phyloP scores from a whole-genome alignment of 148 eudicot species.

The Arctostaphylos glauca region DNA sequence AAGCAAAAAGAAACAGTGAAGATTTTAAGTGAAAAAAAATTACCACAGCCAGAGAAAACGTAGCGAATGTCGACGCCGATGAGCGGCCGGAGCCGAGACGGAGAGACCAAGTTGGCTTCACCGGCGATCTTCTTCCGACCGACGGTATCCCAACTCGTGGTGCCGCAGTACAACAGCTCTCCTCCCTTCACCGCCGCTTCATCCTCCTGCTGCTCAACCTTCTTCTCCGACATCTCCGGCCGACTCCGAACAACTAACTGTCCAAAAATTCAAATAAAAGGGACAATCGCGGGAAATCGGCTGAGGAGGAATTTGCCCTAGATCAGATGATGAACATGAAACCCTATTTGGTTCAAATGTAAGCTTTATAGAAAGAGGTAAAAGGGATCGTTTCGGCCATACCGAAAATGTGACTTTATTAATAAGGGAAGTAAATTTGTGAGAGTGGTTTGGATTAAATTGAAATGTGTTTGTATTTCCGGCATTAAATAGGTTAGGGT shows the following conservation, averaged over 20 bases:
- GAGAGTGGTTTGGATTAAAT: not conserved
- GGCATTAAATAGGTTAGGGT: too few species aligned
- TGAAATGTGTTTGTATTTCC: too few species aligned
- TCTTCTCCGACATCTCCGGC: conserved; percentile 55
- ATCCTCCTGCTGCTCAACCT: conserved; percentile 39
- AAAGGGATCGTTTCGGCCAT: conserved; percentile 3
- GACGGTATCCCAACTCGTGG: conserved; percentile 80
- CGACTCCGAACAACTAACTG: conserved; percentile 21
- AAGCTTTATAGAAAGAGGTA: not conserved
- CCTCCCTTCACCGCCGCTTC: conserved; percentile 55
- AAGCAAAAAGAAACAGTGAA: conserved; percentile 1
- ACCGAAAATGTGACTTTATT: conserved; percentile 21
- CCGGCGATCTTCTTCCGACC: conserved; percentile 51
- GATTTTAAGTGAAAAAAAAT: not conserved
- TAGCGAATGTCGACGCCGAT: conserved; percentile 73
- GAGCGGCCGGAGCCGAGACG: conserved; percentile 86
- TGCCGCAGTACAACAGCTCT: conserved; percentile 82
- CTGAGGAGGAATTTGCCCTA: conserved; percentile 36
- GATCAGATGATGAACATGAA: conserved; percentile 28
- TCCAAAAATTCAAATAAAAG: conserved; percentile 19
- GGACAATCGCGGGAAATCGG: conserved; percentile 24
- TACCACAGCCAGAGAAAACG: conserved; percentile 89
- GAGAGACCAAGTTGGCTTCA: conserved; percentile 65
- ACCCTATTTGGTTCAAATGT: conserved; percentile 9
- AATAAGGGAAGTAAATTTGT: not conserved